Evolutionary conservation across 1,284 basidiomycete genomes (phyloP).

Genomic region (Pseudozyma flocculosa): DNA sequence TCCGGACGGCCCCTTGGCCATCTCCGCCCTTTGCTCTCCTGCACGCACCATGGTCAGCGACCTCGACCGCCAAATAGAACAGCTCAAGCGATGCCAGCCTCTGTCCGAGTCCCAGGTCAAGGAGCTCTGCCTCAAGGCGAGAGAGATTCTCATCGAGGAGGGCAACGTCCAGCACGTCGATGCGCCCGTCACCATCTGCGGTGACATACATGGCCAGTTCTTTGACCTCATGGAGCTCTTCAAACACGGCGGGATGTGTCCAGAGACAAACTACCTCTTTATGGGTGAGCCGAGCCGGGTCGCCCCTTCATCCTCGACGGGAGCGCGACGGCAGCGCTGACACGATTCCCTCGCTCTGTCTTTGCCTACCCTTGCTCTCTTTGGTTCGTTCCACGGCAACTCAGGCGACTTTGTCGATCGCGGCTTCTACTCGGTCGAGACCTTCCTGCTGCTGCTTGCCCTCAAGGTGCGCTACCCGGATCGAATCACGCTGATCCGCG

Average conservation of each 20-base stretch:
- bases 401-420: conserved; percentile 62
- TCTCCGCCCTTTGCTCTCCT: conserved; percentile 2
- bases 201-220: conserved; percentile 98
- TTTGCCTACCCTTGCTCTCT: no score
- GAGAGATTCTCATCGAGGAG: conserved; percentile 91
- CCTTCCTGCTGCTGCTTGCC: conserved; percentile 87
- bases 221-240: conserved; percentile 97
- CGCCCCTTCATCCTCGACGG: no score
- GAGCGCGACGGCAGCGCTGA: no score
- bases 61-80: conserved; percentile 51
- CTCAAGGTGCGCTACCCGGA: conserved; percentile 98
- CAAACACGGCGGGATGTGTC: conserved; percentile 90
- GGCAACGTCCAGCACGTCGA: conserved; percentile 95
- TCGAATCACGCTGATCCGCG: conserved; percentile 92
- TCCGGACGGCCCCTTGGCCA: no score
- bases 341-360: not conserved
- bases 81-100: conserved; percentile 49
- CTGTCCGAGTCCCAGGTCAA: conserved; percentile 52
- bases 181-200: conserved; percentile 95
- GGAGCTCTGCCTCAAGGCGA: conserved; percentile 82
- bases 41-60: conserved; percentile 32
- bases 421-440: conserved; percentile 96
- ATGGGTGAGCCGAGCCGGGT: conserved; percentile 71
- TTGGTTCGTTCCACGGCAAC: no score
- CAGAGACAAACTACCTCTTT: conserved; percentile 95